Conservation (phyloP, 2,329 filamentous ascomycete species). For the Beauveria pseudobassiana region DNA sequence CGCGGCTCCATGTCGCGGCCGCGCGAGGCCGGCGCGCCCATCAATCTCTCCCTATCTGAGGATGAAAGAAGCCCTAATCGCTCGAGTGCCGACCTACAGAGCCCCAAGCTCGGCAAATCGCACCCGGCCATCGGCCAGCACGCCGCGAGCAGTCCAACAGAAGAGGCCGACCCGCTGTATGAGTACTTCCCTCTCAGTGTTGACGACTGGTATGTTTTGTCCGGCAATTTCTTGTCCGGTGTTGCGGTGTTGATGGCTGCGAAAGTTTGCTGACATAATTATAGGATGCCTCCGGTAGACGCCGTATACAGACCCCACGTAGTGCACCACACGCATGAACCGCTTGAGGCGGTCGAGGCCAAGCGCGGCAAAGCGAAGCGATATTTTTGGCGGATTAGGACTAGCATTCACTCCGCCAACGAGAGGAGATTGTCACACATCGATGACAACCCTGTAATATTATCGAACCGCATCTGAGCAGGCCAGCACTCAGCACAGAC, state of each 20-base stretch:
- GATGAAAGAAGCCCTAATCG: slow-evolving; percentile 52
- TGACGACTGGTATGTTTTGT: slow-evolving; percentile 64
- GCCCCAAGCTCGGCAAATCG: slow-evolving; percentile 40
- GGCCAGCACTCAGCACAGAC: neutral
- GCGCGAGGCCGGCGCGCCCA: slow-evolving; percentile 23
- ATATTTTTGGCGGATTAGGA: slow-evolving; percentile 61
- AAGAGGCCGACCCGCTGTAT: slow-evolving; percentile 78
- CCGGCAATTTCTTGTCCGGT: neutral
- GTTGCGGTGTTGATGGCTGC: neutral
- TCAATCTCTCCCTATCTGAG: slow-evolving; percentile 51
- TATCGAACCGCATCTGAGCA: neutral
- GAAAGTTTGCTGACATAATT: slow-evolving; percentile 12
- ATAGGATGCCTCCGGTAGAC: slow-evolving; percentile 76
- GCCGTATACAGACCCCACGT: slow-evolving; percentile 88
- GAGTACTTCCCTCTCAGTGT: slow-evolving; percentile 90
- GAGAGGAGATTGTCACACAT: neutral
- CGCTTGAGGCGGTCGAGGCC: slow-evolving; percentile 62
- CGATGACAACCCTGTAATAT: slow-evolving; percentile 2
- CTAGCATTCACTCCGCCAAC: neutral
- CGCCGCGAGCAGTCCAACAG: slow-evolving; percentile 54
- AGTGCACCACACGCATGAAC: slow-evolving; percentile 76
- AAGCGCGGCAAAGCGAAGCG: slow-evolving; percentile 63
- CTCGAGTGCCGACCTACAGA: slow-evolving; percentile 42
- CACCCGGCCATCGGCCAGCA: slow-evolving; percentile 27
- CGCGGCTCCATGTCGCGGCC: slow-evolving; percentile 12